Base-by-base conservation (phyloP, 2,329 filamentous ascomycete genomes). In the Simplicillium sp. region DNA sequence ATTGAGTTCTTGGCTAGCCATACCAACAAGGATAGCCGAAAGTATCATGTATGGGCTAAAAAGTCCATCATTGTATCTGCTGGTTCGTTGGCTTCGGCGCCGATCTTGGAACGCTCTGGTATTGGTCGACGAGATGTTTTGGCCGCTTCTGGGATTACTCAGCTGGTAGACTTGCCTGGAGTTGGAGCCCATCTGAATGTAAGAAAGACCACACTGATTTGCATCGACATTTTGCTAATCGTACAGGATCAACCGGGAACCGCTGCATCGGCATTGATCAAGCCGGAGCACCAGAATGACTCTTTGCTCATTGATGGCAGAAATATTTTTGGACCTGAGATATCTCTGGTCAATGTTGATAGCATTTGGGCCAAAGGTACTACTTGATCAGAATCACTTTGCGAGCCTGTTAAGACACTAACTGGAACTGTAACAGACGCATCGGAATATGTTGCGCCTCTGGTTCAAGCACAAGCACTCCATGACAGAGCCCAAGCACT, bases 61-160 rank as follows among this genome's bases (percentile, higher is more conserved):
- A 40, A 39, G 17, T 40, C 43, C 12, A 43, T 47, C 31, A 48
- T 50, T 16, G 39, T 50, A 33, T 42, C 48, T 2, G 44, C 48
- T 3, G 48, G 48, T 8, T 35, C 46, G 11, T 34, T 50, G 18
- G 46, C 45, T 9, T 44, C 39, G 15, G 18, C 45, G 6, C 41
- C 46, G 38, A 55, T 80, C 2, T 64, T 80, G 18, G 73, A 74
- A 51, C 61, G 75, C 7, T 72, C 66, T 15, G 76, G 76, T 35
- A 62, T 80, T 28, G 75, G 75, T 3, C 67, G 68, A 2, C 47
- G 48, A 6, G 50, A 58, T 0, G 67, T 77, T 43, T 61, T 80
- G 6, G 41, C 60, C 12, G 56, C 59, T 7, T 63, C 68, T 45
- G 54, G 60, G n/a, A 71, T 79, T 43, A 50, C 59, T 2, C 60